phyloP scores from a whole-genome alignment of 768 basidiomycete species.

The Gautieria morchelliformis region DNA sequence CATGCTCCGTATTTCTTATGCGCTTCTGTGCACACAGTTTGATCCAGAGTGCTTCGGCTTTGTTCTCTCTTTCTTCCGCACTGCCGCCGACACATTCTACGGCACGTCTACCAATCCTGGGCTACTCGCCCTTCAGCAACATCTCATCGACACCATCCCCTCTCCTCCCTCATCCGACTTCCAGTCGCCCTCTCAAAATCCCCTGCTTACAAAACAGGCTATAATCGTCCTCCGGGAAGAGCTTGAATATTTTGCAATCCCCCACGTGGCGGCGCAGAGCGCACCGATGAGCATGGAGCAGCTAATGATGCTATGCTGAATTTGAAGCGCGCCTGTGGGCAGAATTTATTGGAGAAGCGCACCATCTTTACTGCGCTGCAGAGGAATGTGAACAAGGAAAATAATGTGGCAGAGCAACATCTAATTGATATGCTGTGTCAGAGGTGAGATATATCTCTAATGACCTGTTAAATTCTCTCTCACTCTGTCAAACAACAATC shows the following conservation, averaged over 20 bases:
- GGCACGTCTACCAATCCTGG: constrained; percentile 68
- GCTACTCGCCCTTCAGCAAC: constrained; percentile 68
- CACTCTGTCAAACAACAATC: background rate
- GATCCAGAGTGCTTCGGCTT: constrained; percentile 95
- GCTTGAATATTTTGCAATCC: constrained; percentile 98
- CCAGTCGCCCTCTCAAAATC: constrained; percentile 70
- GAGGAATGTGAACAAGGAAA: constrained; percentile 98
- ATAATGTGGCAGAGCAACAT: constrained; percentile 98
- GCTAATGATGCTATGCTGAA: constrained; percentile 71
- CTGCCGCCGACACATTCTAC: constrained; percentile 85
- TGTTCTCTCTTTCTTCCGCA: constrained; percentile 86
- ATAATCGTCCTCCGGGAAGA: constrained; percentile 98
- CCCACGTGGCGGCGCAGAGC: constrained; percentile 48
- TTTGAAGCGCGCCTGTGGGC: constrained; percentile 80
- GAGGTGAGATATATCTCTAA: constrained; percentile 56
- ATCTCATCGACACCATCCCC: constrained; percentile 57
- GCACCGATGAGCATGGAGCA: constrained; percentile 68
- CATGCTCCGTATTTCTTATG: background rate
- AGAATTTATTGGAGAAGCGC: constrained; percentile 77
- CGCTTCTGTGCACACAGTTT: constrained; percentile 45
- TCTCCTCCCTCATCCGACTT: constrained; percentile 34
- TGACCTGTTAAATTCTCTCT: constrained; percentile 1
- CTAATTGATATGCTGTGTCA: constrained; percentile 99
- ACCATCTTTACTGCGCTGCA: constrained; percentile 97
- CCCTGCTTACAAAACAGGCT: constrained; percentile 89